Conservation (phyloP, 2,329 filamentous ascomycete species). For the Colletotrichum melonis region DNA sequence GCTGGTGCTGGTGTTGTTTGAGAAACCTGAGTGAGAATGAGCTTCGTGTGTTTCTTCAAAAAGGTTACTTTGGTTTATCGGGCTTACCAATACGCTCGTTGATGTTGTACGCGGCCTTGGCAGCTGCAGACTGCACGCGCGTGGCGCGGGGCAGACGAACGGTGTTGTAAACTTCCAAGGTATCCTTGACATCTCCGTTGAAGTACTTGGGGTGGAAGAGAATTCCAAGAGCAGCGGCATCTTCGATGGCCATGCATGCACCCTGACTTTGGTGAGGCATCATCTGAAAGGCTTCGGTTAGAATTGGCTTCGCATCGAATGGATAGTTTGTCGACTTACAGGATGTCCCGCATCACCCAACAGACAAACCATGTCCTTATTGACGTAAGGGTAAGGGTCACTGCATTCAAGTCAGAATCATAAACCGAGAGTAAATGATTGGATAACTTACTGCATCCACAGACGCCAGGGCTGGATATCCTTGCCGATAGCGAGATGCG, state of each 20-base stretch:
- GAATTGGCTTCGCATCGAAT: not conserved
- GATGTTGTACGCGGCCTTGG: constrained; percentile 70
- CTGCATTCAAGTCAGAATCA: not conserved
- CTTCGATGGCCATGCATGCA: constrained; percentile 76
- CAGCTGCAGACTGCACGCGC: constrained; percentile 66
- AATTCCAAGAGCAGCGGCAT: constrained; percentile 71
- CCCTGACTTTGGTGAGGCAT: constrained; percentile 75
- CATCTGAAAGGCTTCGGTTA: constrained; percentile 17
- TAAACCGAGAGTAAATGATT: not conserved
- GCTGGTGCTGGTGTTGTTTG: constrained; percentile 65
- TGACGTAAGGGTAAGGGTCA: constrained; percentile 67
- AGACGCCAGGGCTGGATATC: constrained; percentile 75
- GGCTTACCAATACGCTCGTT: constrained; percentile 68
- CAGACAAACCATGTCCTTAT: constrained; percentile 63
- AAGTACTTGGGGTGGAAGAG: constrained; percentile 64
- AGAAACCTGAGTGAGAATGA: constrained; percentile 60
- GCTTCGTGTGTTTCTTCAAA: not conserved
- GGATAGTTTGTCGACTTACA: constrained; percentile 45
- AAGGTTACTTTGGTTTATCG: not conserved
- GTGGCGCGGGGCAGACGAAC: constrained; percentile 66
- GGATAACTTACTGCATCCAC: constrained; percentile 63
- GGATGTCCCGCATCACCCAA: constrained; percentile 76
- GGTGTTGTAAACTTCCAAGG: constrained; percentile 62
- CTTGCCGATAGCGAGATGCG: constrained; percentile 68
- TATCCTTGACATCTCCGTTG: constrained; percentile 57